Conservation (phyloP, 169 alveolate species). For the Eimeria acervulina region DNA sequence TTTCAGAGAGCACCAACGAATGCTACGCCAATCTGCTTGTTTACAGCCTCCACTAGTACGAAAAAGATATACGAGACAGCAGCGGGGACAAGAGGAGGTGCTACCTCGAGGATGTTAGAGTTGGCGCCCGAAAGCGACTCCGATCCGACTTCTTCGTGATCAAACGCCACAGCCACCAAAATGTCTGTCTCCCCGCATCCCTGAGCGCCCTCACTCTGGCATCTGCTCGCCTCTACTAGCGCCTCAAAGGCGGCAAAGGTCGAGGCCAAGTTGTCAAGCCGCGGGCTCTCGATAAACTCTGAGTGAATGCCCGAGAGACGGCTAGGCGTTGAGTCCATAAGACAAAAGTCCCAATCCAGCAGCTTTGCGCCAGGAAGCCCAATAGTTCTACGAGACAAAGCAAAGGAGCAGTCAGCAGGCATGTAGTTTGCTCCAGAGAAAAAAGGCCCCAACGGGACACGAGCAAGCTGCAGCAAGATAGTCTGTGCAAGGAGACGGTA, state of each 20-base stretch:
- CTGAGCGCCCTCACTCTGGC: background rate
- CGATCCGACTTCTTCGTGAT: constrained; percentile 98
- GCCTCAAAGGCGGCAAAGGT: constrained; percentile 94
- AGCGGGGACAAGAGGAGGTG: background rate
- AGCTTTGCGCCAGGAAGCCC: constrained; percentile 70
- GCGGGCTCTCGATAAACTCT: constrained; percentile 96
- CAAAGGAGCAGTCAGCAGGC: background rate
- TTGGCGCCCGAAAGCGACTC: constrained; percentile 95
- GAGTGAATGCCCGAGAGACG: constrained; percentile 93
- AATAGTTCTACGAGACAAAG: background rate
- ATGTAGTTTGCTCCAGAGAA: background rate
- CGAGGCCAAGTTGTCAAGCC: constrained; percentile 96
- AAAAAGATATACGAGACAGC: background rate
- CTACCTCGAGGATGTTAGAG: constrained; percentile 75
- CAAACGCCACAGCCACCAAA: constrained; percentile 91
- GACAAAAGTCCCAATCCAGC: constrained; percentile 91
- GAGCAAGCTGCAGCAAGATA: background rate
- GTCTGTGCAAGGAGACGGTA: background rate
- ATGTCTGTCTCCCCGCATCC: constrained; percentile 70
- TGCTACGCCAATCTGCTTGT: background rate
- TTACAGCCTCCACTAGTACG: background rate
- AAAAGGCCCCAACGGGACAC: background rate
- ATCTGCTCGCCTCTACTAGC: constrained; percentile 77
- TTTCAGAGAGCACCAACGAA: background rate
- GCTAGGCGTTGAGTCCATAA: constrained; percentile 95